Percentiles rank a stretch among this genome's conserved stretches.
Conservation (phyloP, 768 basidiomycete species). For the Russula foetens region DNA sequence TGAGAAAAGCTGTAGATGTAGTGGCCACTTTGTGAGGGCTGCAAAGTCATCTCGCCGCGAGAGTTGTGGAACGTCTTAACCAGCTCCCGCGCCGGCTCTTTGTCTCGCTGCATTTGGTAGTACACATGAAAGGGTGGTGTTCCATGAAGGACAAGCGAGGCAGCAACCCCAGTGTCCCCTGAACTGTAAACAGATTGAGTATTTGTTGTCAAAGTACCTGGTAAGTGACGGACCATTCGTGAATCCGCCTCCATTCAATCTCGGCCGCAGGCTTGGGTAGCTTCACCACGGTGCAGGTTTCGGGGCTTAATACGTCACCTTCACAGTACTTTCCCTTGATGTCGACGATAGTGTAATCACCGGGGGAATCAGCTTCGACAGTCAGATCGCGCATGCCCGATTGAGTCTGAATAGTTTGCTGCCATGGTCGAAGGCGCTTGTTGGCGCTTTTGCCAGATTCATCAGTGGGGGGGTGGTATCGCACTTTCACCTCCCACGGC, state of each 20-base stretch:
- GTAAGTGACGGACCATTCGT: slow-evolving; percentile 62
- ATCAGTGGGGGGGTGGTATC: slow-evolving; percentile 46
- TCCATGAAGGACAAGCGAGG: slow-evolving; percentile 78
- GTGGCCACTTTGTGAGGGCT: slow-evolving; percentile 84
- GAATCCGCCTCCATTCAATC: slow-evolving; percentile 82
- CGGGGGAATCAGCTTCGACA: slow-evolving; percentile 52
- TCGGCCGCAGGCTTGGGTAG: slow-evolving; percentile 73
- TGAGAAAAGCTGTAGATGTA: slow-evolving; percentile 77
- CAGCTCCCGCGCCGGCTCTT: slow-evolving; percentile 51
- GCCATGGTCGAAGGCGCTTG: slow-evolving; percentile 52
- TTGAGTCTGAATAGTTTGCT: slow-evolving; percentile 48
- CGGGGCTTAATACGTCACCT: slow-evolving; percentile 79
- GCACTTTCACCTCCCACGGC: slow-evolving; percentile 58
- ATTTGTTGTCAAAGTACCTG: not conserved
- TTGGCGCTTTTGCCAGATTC: slow-evolving; percentile 30
- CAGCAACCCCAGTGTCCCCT: slow-evolving; percentile 87
- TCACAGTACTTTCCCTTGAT: slow-evolving; percentile 75
- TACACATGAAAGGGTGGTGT: slow-evolving; percentile 83
- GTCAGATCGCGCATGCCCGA: slow-evolving; percentile 36
- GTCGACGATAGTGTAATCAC: slow-evolving; percentile 65
- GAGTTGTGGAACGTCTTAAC: slow-evolving; percentile 56
- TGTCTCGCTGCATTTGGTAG: slow-evolving; percentile 67
- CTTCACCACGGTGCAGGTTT: slow-evolving; percentile 68
- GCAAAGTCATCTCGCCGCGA: slow-evolving; percentile 72
- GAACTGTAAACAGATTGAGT: slow-evolving; percentile 40